A percentile compares a stretch with the other conserved stretches of the same genome.
Evolutionary conservation across 2,329 filamentous ascomycete genomes (phyloP).

Genomic region (Talaromyces atroroseus): DNA sequence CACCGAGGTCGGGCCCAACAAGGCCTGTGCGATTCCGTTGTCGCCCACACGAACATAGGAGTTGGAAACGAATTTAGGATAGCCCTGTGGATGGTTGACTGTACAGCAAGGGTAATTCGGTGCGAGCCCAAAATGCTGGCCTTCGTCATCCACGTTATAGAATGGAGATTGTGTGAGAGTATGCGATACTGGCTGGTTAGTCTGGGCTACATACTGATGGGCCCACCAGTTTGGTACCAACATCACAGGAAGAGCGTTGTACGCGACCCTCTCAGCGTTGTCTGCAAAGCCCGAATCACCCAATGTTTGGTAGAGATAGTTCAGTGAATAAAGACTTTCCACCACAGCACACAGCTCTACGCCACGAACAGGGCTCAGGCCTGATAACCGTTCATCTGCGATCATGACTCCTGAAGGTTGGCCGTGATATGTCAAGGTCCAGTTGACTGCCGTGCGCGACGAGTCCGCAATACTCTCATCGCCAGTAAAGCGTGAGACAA

Average conservation of each 20-base stretch:
- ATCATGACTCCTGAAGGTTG: constrained; percentile 46
- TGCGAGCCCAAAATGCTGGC: constrained; percentile 49
- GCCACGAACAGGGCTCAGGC: constrained; percentile 39
- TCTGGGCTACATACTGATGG: constrained; percentile 51
- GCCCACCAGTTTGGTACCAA: constrained; percentile 52
- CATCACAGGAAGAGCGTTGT: constrained; percentile 51
- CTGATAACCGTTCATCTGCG: constrained; percentile 46
- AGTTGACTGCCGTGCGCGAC: constrained; percentile 41
- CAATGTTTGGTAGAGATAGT: constrained; percentile 47
- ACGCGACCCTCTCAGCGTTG: constrained; percentile 47
- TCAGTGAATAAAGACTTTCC: constrained; percentile 48
- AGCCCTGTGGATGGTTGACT: constrained; percentile 55
- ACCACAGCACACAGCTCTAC: constrained; percentile 50
- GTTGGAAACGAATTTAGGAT: constrained; percentile 50
- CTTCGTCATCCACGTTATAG: constrained; percentile 43
- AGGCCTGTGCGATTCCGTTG: constrained; percentile 46
- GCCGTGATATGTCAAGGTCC: constrained; percentile 46
- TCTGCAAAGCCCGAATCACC: constrained; percentile 48
- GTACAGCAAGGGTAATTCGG: constrained; percentile 52
- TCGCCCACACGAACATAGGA: constrained; percentile 42
- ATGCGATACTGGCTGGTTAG: constrained; percentile 49
- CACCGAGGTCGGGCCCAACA: constrained; percentile 45
- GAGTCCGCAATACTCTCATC: constrained; percentile 39
- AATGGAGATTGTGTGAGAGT: constrained; percentile 42
- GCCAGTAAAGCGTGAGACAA: constrained; percentile 42